Base-by-base conservation (phyloP, 495 filamentous ascomycete genomes). In the Mytilinidion resinicola region DNA sequence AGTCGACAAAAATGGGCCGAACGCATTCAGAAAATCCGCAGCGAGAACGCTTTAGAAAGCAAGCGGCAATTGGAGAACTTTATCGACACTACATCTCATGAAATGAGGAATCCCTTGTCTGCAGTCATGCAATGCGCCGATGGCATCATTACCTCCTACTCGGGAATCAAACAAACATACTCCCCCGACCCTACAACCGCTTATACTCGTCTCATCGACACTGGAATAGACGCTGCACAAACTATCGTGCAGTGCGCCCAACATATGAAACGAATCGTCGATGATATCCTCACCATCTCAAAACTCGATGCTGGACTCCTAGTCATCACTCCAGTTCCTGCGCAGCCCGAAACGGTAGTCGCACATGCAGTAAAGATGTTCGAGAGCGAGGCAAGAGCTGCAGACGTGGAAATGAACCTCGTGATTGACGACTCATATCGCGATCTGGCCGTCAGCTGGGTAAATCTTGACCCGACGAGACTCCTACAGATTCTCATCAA, bases 401-500 rank as follows among this genome's bases (percentile, higher is more conserved):
- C 48, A 25, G 64, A 58, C 17, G 57, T 68, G 5, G 35, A 62
- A 10, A 44, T 66, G 20, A 25, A 44, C 11, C 62, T 66, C 15
- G 38, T 33, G 20, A 41, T 54, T 14, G 58, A 70, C 14, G 47
- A 55, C 1, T 65, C 61, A 4, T 46, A 61, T 35, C 3, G 50
- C 9, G 38, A 51, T 0, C 46, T 63, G 34, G 21, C 36, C 14
- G 48, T 66, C n/a, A 56, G 60, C 36, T 65, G 54, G 56, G 54
- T 69, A 6, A 44, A 43, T 11, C 35, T 64, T 15, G 68, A 70
- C 55, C 62, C 64, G 9, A 59, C 51, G 4, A 51, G 68, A 9
- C 54, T 70, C 0, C 53, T 59, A 15, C 57, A 61, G 20, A 57
- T 70, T 15, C 59, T 89, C 9, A 83, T 88, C 59, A 89, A 89